Base-by-base conservation (phyloP, 2,329 filamentous ascomycete genomes). In the Albophoma yamanashiensis region DNA sequence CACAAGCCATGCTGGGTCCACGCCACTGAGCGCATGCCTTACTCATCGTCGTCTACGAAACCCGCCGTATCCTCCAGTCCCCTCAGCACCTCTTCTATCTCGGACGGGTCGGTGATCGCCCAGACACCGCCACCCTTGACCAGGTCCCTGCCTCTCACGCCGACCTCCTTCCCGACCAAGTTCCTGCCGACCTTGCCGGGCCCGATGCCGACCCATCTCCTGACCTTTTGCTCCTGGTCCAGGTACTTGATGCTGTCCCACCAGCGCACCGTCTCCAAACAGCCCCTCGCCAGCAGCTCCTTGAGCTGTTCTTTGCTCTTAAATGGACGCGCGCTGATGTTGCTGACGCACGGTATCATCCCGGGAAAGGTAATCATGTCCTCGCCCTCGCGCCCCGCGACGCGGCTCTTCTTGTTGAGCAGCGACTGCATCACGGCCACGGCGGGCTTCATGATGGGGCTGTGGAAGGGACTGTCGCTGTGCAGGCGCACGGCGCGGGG, bases 121-220 rank as follows among this genome's bases (percentile, higher is more conserved):
- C 92, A 96, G 0, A 97, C 92, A 2, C 93, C 93, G 56, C 92
- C 92, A 1, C 92, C 92, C 71, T 93, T 95, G 56, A 93, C 84
- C 20, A 83, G 77, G 59, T 94, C 90, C 68, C 88, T 84, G 27
- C 85, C 86, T 57, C 85, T 84, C 85, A 94, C 92, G 12, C 92
- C 92, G 3, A 97, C 92, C 75, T 97, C 93, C 74, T 97, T 97
- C 15, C 92, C 92, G 1, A 97, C 92, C 9, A 97, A 79, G 71
- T 97, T 97, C 60, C 92, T 82, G 0, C 93, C 93, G 2, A 97
- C 93, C 72, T 96, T 96, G 6, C 93, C 93, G 0, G 93, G 93
- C 0, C 93, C 93, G 63, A 97, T 91, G 52, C 93, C 93, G 57
- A 97, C 83, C 89, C 93, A 97, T 60, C 92, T 80, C 67, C 87